A percentile compares a stretch with the other conserved stretches of the same genome.
phyloP scores from a whole-genome alignment of 2,329 filamentous ascomycete genomes.

The Aspergillus sp. region DNA sequence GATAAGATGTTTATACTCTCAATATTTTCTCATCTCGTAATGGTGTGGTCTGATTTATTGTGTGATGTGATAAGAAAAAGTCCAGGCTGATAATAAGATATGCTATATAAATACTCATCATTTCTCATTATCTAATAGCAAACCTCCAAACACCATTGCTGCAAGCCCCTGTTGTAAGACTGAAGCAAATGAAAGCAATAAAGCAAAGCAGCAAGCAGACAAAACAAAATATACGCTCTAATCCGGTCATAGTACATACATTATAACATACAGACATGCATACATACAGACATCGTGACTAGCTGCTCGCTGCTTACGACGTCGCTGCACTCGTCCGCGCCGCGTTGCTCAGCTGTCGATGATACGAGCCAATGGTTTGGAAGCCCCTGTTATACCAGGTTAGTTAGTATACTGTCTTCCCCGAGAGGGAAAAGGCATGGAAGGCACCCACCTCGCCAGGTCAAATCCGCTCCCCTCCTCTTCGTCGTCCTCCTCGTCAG shows the following conservation, averaged over 20 bases:
- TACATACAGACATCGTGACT: not conserved
- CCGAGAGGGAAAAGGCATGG: not conserved
- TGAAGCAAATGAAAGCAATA: no score
- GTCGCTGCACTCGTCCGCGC: constrained; percentile 39
- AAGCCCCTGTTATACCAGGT: constrained; percentile 41
- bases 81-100: no score
- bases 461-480: constrained; percentile 46
- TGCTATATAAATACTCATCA: no score
- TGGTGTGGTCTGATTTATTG: no score
- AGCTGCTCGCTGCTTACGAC: constrained; percentile 8
- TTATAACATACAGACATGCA: constrained; percentile 6
- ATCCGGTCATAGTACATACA: not conserved
- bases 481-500: constrained; percentile 44
- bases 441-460: constrained; percentile 45
- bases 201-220: no score
- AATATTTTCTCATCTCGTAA: no score
- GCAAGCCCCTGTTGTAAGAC: no score
- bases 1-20: no score
- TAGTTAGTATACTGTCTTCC: constrained; percentile 4
- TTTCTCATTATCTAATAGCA: no score
- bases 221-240: not conserved
- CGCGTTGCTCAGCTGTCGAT: constrained; percentile 45
- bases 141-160: no score
- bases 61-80: no score
- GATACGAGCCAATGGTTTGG: constrained; percentile 51